Evolutionary conservation across 352 stramenopile species (phyloP).

Genomic region (Pythium plurisporium): DNA sequence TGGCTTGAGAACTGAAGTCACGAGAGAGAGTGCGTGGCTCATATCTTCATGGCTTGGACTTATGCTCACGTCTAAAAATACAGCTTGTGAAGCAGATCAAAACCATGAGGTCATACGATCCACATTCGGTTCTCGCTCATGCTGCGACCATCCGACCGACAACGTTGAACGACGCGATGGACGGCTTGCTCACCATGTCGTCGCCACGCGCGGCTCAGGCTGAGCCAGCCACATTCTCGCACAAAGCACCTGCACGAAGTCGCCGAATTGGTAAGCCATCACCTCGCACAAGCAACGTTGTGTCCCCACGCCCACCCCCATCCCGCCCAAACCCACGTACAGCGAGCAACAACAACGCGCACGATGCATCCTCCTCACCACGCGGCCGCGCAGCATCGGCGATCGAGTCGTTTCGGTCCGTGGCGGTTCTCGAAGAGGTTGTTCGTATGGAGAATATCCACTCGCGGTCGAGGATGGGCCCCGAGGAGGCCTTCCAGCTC

Average conservation of each 20-base stretch:
- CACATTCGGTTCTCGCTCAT: too few relatives aligned
- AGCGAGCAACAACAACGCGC: neutral
- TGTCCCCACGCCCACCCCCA: constrained; percentile 10
- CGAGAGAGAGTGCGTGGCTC: too few relatives aligned
- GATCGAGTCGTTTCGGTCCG: constrained; percentile 21
- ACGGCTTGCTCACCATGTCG: constrained; percentile 18
- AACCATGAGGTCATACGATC: too few relatives aligned
- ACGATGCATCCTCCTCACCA: neutral
- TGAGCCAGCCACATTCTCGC: neutral
- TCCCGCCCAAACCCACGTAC: constrained; percentile 1
- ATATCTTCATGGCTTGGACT: too few relatives aligned
- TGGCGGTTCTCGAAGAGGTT: constrained; percentile 21
- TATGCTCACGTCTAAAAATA: too few relatives aligned
- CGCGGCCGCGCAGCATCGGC: neutral
- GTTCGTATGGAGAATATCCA: constrained; percentile 17
- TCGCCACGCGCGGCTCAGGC: neutral
- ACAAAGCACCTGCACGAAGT: constrained; percentile 16
- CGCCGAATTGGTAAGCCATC: neutral
- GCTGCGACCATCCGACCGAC: too few relatives aligned
- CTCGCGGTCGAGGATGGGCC: constrained; percentile 6
- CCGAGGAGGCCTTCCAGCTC: constrained; percentile 21
- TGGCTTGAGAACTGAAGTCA: neutral
- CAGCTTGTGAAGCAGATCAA: too few relatives aligned
- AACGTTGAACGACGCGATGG: constrained; percentile 14
- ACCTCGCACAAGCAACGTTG: neutral